Evolutionary conservation across 371 early-diverging fungal genomes (phyloP).

Genomic region (Apophysomyces ossiformis): DNA sequence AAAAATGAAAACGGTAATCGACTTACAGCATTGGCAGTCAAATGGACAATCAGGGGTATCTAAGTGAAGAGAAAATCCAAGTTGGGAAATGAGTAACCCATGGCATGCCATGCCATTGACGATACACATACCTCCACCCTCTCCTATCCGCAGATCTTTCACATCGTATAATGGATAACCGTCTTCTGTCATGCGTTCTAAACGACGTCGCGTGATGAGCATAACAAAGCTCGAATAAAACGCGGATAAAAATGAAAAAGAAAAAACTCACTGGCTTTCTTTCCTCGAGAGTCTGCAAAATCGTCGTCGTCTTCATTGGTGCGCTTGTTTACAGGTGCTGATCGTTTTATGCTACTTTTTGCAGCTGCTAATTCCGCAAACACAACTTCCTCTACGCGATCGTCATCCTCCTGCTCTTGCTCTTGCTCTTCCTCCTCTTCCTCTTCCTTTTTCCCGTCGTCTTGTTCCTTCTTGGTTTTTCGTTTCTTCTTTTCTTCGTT

Average conservation of each 20-base stretch:
- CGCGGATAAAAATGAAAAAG: background rate
- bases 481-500: constrained; percentile 26
- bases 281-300: constrained; percentile 54
- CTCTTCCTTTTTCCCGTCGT: constrained; percentile 10
- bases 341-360: constrained; percentile 32
- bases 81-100: background rate
- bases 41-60: constrained; percentile 58
- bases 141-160: constrained; percentile 48
- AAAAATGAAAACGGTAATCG: background rate
- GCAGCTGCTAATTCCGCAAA: constrained; percentile 54
- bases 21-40: constrained; percentile 56
- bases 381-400: constrained; percentile 46
- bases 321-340: constrained; percentile 14
- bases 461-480: constrained; percentile 15
- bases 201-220: background rate
- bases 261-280: constrained; percentile 44
- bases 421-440: constrained; percentile 16
- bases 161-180: constrained; percentile 58
- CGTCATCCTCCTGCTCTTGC: constrained; percentile 21
- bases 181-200: constrained; percentile 57
- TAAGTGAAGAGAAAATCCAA: constrained; percentile 1
- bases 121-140: constrained; percentile 29
- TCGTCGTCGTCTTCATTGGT: constrained; percentile 32
- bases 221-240: background rate
- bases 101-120: background rate